Percentiles rank a stretch among this genome's conserved stretches.
Conservation (phyloP, 805 yeast genomes). For the Limtongia smithiae region DNA sequence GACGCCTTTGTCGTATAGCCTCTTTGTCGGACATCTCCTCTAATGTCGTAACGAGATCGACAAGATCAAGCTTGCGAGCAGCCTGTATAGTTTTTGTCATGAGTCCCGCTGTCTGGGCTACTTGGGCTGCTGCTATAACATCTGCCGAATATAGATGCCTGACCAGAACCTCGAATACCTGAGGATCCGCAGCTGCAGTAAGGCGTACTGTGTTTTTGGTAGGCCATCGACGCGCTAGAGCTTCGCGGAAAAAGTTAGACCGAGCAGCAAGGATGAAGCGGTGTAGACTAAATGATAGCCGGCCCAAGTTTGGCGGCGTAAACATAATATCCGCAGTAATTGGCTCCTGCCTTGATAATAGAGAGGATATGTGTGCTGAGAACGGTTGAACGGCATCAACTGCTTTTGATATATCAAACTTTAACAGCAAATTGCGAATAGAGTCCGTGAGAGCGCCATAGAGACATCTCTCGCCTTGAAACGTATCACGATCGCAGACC, state of each 20-base stretch:
- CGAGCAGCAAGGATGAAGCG: conserved; percentile 32
- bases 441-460: conserved; percentile 73
- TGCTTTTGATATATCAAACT: conserved; percentile 62
- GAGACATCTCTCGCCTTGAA: conserved; percentile 72
- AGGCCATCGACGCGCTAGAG: conserved; percentile 34
- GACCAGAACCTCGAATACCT: conserved; percentile 33
- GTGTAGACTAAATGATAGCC: conserved; percentile 26
- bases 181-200: conserved; percentile 30
- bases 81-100: conserved; percentile 33
- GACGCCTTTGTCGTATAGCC: conserved; percentile 37
- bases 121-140: conserved; percentile 38
- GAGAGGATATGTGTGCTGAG: conserved; percentile 61
- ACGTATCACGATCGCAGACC: conserved; percentile 74
- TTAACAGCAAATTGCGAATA: conserved; percentile 55
- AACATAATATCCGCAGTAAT: conserved; percentile 35
- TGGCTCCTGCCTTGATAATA: conserved; percentile 35
- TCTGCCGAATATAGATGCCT: conserved; percentile 42
- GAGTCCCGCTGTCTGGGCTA: conserved; percentile 1
- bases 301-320: not conserved
- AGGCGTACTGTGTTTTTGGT: conserved; percentile 28
- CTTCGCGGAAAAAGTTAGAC: conserved; percentile 36
- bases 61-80: conserved; percentile 39
- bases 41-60: conserved; percentile 41
- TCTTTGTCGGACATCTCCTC: conserved; percentile 34
- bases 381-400: conserved; percentile 69